Percentiles rank a stretch among this genome's conserved stretches.
phyloP scores from a whole-genome alignment of 139 green algal species.

The Chlamydomonas incerta region DNA sequence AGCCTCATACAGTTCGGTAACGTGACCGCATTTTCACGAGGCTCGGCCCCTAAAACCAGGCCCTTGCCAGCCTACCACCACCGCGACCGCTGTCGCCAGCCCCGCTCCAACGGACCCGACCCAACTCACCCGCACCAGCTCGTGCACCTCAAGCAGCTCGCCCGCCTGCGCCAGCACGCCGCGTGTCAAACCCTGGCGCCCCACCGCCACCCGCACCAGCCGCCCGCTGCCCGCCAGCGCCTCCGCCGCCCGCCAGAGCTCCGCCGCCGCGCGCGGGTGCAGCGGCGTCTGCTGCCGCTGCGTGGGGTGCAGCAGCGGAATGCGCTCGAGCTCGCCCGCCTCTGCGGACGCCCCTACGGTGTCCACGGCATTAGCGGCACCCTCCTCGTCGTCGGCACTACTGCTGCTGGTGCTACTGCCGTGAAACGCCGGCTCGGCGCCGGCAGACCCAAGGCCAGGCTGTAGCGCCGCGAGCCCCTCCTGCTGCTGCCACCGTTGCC shows the following conservation, averaged over 20 bases:
- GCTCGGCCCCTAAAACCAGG: no score
- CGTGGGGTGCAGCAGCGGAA: neutral
- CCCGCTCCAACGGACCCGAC: neutral
- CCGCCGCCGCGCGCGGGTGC: neutral
- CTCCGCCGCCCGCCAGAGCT: constrained; percentile 24
- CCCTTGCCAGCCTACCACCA: no score
- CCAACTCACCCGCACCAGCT: constrained; percentile 22
- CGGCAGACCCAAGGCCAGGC: neutral
- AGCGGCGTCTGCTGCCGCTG: constrained; percentile 15
- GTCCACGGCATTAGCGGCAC: no score
- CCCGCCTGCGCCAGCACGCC: constrained; percentile 26
- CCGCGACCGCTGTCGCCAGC: no score
- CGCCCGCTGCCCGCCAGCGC: constrained; percentile 4
- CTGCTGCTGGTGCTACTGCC: no score
- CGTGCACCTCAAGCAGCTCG: constrained; percentile 24
- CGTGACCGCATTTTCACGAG: no score
- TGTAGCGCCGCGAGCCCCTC: neutral
- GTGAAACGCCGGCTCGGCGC: neutral
- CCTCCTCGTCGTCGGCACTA: neutral
- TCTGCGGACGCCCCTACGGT: no score
- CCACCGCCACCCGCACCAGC: constrained; percentile 32
- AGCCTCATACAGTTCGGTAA: no score
- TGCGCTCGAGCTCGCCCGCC: neutral
- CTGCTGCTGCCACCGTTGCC: neutral
- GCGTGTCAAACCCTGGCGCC: neutral